A percentile compares a stretch with the other conserved stretches of the same genome.
These are phyloP conservation scores for Cochlearia excelsa DNA, from an alignment of 345 rosid genomes.

Conservation along the genomic window DNA sequence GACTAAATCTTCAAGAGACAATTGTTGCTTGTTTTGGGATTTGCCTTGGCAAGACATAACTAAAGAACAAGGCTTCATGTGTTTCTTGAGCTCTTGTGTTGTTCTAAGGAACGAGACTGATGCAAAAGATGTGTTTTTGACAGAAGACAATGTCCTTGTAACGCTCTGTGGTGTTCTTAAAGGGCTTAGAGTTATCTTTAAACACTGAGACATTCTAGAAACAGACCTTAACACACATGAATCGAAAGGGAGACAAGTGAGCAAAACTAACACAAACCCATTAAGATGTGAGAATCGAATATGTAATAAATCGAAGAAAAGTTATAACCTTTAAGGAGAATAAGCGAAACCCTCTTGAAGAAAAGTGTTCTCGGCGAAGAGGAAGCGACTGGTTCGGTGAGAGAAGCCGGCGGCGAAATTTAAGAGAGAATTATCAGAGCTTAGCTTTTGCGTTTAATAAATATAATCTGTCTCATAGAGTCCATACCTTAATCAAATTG, in stretches of 20 bases:
- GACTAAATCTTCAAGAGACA: slow-evolving; percentile 47
- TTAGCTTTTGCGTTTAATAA: background rate
- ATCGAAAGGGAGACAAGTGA: background rate
- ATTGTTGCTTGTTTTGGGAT: slow-evolving; percentile 26
- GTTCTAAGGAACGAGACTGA: slow-evolving; percentile 35
- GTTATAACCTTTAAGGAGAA: slow-evolving; percentile 10
- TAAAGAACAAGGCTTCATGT: slow-evolving; percentile 34
- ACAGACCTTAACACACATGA: slow-evolving; percentile 7
- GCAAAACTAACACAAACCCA: slow-evolving; percentile 12
- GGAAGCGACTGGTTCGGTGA: slow-evolving; percentile 3
- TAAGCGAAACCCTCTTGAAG: background rate
- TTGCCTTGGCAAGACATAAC: slow-evolving; percentile 39
- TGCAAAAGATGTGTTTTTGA: slow-evolving; percentile 28
- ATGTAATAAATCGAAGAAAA: slow-evolving; percentile 4
- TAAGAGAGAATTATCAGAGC: background rate
- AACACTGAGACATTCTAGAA: slow-evolving; percentile 46
- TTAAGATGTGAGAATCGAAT: slow-evolving; percentile 6
- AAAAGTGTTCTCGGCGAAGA: slow-evolving; percentile 7
- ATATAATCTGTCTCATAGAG: too few relatives aligned
- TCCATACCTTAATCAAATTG: too few relatives aligned
- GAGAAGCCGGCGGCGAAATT: slow-evolving; percentile 27
- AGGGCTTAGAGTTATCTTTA: slow-evolving; percentile 42
- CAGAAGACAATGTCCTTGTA: slow-evolving; percentile 7
- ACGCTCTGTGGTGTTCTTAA: slow-evolving; percentile 34
- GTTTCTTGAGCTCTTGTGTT: slow-evolving; percentile 29